These are phyloP conservation scores for Bocquillonia castaneifolia DNA, from an alignment of 441 rosid genomes.

Conservation along the genomic window DNA sequence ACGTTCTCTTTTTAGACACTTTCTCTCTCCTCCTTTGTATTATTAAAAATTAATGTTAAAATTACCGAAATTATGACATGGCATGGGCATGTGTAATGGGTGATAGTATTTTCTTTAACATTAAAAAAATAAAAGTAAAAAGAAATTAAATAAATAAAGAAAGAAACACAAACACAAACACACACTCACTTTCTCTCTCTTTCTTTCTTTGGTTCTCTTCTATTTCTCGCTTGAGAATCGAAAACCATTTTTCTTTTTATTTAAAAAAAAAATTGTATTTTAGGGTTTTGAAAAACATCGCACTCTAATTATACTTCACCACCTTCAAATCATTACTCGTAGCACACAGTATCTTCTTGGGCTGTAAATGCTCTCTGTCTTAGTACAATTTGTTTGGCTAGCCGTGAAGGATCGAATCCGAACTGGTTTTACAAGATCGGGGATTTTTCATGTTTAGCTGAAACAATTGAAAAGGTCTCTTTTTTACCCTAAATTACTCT, in stretches of 20 bases:
- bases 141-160: constrained; percentile 23
- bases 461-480: constrained; percentile 41
- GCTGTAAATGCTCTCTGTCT: constrained; percentile 32
- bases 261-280: no score
- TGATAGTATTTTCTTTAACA: constrained; percentile 21
- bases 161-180: constrained; percentile 19
- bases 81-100: constrained; percentile 26
- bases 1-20: not conserved
- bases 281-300: constrained; percentile 73
- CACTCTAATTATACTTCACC: constrained; percentile 49
- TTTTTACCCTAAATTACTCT: constrained; percentile 28
- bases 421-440: constrained; percentile 25
- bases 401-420: constrained; percentile 50
- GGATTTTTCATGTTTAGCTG: constrained; percentile 25
- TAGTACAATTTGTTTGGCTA: constrained; percentile 27
- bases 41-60: no score
- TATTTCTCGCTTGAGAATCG: constrained; percentile 35
- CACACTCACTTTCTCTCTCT: constrained; percentile 19
- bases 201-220: constrained; percentile 18
- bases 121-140: constrained; percentile 34
- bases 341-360: constrained; percentile 20
- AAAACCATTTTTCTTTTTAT: constrained; percentile 29
- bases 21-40: constrained; percentile 18
- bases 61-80: constrained; percentile 26
- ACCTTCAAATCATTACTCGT: constrained; percentile 34